Conservation (phyloP, 1,139 yeast genomes). For the Chernovozyma sophiae-reginae region DNA sequence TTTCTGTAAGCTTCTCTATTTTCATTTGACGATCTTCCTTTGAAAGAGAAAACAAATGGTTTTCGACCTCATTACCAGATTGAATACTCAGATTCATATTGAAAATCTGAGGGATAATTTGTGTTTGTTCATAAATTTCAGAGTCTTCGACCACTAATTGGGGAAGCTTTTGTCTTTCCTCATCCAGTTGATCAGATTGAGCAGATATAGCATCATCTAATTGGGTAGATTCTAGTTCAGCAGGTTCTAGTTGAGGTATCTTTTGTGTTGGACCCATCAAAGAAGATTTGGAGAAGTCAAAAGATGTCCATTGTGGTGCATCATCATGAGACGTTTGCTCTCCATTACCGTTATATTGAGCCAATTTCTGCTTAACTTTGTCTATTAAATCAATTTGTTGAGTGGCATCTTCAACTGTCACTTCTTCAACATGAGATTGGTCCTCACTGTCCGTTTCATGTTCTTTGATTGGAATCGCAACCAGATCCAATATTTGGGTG, state of each 20-base stretch:
- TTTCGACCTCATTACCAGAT: neutral
- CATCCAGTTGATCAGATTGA: conserved; percentile 3
- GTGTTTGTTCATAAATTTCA: neutral
- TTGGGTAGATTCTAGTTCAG: neutral
- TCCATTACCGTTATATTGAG: neutral
- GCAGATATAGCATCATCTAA: no score
- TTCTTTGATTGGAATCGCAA: neutral
- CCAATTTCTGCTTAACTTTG: neutral
- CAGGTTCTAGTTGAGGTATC: neutral
- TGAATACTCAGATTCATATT: neutral
- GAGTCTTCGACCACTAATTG: neutral
- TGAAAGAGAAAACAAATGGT: neutral
- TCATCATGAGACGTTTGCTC: neutral
- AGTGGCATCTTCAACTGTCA: neutral
- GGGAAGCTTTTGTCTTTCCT: conserved; percentile 1
- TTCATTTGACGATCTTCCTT: conserved; percentile 18
- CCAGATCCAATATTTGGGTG: conserved; percentile 6
- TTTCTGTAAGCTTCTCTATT: conserved; percentile 21
- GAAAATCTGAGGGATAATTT: neutral
- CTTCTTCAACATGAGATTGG: neutral
- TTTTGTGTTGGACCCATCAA: conserved; percentile 2
- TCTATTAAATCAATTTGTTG: neutral
- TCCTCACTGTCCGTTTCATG: neutral
- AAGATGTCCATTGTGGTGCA: neutral
- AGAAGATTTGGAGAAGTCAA: conserved; percentile 2